Base-by-base conservation (phyloP, 1,284 basidiomycete genomes). In the Ustilago tritici region DNA sequence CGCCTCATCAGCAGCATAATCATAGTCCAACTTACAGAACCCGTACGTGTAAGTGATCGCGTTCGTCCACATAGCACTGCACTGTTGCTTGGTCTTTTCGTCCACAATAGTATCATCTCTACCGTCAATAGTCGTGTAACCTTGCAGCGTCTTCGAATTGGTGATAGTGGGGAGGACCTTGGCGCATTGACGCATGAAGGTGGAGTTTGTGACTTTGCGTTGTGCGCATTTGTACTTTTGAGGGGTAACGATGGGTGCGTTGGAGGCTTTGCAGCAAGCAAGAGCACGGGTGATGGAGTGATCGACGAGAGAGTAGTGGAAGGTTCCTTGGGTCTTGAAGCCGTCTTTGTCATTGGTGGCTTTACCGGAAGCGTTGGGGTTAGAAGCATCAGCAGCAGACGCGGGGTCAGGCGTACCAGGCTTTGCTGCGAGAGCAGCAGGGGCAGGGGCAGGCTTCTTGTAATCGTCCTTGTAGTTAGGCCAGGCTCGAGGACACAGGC, bases 281-380 rank as follows among this genome's bases (percentile, higher is more conserved):
- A 69, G 47, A 10, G 53, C 35, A n/a, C 41, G 62, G 23, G 74
- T 71, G 47, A 76, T 65, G 40, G 65, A 34, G 32, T 71, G 60
- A 35, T 76, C 74, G 54, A 68, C 65, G 2, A 76, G 56, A 0
- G 69, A 19, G 53, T 76, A 76, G 50, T 57, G 58, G 55, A 76
- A 76, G 1, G 59, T 71, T 10, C 74, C 74, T 9, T 43, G 1
- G 38, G 32, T 57, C 4, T 71, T 63, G 69, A 76, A 76, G 6
- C 68, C 68, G 34, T 66, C 58, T 31, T 57, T 53, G 36, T 66
- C 65, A 59, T 70, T 76, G 35, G 73, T 70, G 10, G 8, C 19
- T 31, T 62, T 62, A 4, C 67, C 71, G 4, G 5, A 23, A 0
- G 17, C 38, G 17, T 64, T 49, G 0, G 59, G 65, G 7, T 47